Percentiles rank a stretch among this genome's conserved stretches.
These are phyloP conservation scores for Gamsiella multidivaricata DNA, from an alignment of 192 early-diverging fungal species.

Conservation along the genomic window DNA sequence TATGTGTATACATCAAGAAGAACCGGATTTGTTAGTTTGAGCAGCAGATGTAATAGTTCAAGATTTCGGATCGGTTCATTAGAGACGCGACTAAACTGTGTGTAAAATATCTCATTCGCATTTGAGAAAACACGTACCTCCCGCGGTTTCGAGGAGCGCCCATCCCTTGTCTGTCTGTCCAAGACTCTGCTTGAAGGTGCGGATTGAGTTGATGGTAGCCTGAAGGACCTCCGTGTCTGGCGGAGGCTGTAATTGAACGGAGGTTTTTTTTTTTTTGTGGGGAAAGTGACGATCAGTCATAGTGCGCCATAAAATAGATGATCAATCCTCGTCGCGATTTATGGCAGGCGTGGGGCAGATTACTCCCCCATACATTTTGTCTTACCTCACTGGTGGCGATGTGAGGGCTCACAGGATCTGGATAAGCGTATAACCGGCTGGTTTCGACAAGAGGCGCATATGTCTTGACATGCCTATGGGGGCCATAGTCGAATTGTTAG, in stretches of 20 bases:
- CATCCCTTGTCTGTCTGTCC: constrained; percentile 49
- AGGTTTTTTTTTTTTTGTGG: too few species aligned
- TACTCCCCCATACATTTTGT: too few species aligned
- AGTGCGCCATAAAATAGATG: constrained; percentile 10
- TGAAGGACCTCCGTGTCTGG: constrained; percentile 56
- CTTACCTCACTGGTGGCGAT: constrained; percentile 66
- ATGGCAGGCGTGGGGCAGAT: too few species aligned
- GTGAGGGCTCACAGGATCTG: constrained; percentile 82
- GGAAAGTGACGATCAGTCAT: too few species aligned
- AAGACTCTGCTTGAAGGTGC: constrained; percentile 33
- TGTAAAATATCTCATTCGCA: neutral
- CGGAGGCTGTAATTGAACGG: constrained; percentile 56
- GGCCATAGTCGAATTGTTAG: neutral
- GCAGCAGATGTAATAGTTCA: neutral
- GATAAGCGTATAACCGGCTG: constrained; percentile 70
- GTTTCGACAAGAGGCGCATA: constrained; percentile 56
- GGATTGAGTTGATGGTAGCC: constrained; percentile 54
- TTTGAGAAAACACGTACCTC: constrained; percentile 61
- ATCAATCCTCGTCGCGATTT: neutral
- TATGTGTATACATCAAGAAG: constrained; percentile 13
- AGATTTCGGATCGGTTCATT: neutral
- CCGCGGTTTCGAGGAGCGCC: constrained; percentile 81
- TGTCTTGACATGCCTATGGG: constrained; percentile 66
- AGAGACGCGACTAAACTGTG: too few species aligned
- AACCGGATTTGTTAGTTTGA: neutral